Conservation (phyloP, 73 alveolate genomes). For the Paramecium biaurelia region DNA sequence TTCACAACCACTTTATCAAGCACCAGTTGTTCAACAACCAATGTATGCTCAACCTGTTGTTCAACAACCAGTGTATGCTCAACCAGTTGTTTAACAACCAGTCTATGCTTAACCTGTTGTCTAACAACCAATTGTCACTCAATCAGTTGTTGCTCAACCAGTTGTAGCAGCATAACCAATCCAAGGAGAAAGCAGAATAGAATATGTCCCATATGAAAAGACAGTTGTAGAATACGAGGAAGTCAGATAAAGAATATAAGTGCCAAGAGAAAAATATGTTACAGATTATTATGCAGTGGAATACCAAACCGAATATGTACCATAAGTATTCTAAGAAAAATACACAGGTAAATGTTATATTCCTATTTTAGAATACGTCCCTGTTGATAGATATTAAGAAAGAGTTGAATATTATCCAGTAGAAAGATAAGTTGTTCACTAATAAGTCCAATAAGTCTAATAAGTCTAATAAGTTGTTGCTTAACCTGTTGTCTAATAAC, state of each 20-base stretch:
- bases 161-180: slow-evolving; percentile 38
- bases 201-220: slow-evolving; percentile 59
- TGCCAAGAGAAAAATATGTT: slow-evolving; percentile 60
- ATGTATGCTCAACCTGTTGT: neutral
- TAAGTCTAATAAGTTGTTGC: slow-evolving; percentile 45
- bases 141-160: neutral
- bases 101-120: neutral
- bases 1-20: slow-evolving; percentile 12
- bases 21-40: neutral
- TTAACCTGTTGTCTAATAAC: neutral
- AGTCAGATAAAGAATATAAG: slow-evolving; percentile 48
- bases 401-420: slow-evolving; percentile 62
- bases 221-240: slow-evolving; percentile 58
- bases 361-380: slow-evolving; percentile 37
- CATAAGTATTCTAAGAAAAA: slow-evolving; percentile 62
- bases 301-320: slow-evolving; percentile 58
- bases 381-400: slow-evolving; percentile 62
- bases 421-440: slow-evolving; percentile 63
- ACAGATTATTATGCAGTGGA: slow-evolving; percentile 65
- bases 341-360: neutral
- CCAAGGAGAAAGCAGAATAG: slow-evolving; percentile 62
- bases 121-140: neutral
- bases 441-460: slow-evolving; percentile 40
- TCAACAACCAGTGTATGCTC: neutral
- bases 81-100: neutral